Conservation (phyloP, 2,329 filamentous ascomycete species). For the Karstenula rhodostoma region DNA sequence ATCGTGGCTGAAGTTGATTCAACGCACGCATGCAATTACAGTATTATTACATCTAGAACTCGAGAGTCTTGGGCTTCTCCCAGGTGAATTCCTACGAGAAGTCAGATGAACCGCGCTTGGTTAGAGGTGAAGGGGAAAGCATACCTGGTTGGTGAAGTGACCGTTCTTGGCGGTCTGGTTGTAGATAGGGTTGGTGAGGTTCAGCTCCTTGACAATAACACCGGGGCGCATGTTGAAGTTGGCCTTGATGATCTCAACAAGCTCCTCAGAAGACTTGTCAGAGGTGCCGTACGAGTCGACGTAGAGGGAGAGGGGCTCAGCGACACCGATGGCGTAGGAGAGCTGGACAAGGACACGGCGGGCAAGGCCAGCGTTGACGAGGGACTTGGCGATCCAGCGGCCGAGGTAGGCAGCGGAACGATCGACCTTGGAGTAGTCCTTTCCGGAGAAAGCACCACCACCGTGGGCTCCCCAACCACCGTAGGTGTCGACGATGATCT, state of each 20-base stretch:
- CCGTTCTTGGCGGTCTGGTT: constrained; percentile 98
- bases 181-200: constrained; percentile 97
- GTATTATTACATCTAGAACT: constrained; percentile 70
- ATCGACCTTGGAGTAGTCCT: constrained; percentile 99
- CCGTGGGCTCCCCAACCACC: constrained; percentile 99
- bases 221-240: constrained; percentile 99
- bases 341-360: constrained; percentile 96
- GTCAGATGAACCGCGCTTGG: constrained; percentile 20
- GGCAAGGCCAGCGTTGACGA: constrained; percentile 86
- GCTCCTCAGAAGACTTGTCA: constrained; percentile 84
- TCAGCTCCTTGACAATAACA: constrained; percentile 97
- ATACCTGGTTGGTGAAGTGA: constrained; percentile 95
- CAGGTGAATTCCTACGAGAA: constrained; percentile 73
- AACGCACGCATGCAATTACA: constrained; percentile 45
- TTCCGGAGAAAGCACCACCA: constrained; percentile 99
- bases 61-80: constrained; percentile 97
- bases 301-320: constrained; percentile 97
- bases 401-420: constrained; percentile 96
- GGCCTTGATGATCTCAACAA: constrained; percentile 90
- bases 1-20: constrained; percentile 52
- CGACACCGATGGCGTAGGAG: constrained; percentile 98
- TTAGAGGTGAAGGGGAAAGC: not conserved
- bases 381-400: constrained; percentile 99
- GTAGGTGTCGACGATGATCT: constrained; percentile 99
- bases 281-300: constrained; percentile 98